Percentiles rank a stretch among this genome's conserved stretches.
Conservation (phyloP, 768 basidiomycete genomes). For the Boletus bicolor region DNA sequence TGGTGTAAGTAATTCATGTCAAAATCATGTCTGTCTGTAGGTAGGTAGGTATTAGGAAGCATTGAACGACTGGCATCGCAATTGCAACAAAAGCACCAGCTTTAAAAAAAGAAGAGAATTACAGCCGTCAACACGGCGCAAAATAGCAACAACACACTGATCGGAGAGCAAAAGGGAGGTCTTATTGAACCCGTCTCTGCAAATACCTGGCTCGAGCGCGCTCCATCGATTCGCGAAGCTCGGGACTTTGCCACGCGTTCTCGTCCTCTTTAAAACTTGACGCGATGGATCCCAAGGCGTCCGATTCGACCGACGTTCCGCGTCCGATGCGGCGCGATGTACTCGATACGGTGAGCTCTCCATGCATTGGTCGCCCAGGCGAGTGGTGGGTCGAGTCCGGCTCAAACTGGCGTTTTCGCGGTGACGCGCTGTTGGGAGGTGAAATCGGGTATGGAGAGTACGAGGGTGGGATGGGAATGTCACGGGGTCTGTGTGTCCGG, state of each 20-base stretch:
- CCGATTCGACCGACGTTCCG: constrained; percentile 37
- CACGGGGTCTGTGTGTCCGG: constrained; percentile 20
- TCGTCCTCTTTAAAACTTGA: constrained; percentile 44
- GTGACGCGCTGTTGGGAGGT: constrained; percentile 32
- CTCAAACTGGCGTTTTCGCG: constrained; percentile 35
- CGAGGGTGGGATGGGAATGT: constrained; percentile 30
- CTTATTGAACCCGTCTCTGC: constrained; percentile 19
- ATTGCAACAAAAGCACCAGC: not conserved
- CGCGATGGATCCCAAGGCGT: constrained; percentile 18
- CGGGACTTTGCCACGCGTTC: constrained; percentile 55
- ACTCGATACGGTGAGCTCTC: constrained; percentile 12
- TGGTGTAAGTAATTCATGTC: constrained; percentile 3
- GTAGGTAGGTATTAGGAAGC: not conserved
- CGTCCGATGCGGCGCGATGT: constrained; percentile 20
- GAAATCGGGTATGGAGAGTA: constrained; percentile 25
- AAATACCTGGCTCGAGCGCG: constrained; percentile 46
- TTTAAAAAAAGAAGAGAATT: not conserved
- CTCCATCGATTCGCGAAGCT: constrained; percentile 71
- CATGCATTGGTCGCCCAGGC: constrained; percentile 19
- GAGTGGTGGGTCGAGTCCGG: constrained; percentile 18
- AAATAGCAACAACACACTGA: not conserved
- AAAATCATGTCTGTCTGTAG: not conserved
- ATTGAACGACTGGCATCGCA: not conserved
- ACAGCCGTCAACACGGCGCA: not conserved
- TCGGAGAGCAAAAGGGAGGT: not conserved